Evolutionary conservation across 1,139 yeast species (phyloP), one percentile per base, ranked within the genome.

Genomic region (Arxiozyma bovina): DNA sequence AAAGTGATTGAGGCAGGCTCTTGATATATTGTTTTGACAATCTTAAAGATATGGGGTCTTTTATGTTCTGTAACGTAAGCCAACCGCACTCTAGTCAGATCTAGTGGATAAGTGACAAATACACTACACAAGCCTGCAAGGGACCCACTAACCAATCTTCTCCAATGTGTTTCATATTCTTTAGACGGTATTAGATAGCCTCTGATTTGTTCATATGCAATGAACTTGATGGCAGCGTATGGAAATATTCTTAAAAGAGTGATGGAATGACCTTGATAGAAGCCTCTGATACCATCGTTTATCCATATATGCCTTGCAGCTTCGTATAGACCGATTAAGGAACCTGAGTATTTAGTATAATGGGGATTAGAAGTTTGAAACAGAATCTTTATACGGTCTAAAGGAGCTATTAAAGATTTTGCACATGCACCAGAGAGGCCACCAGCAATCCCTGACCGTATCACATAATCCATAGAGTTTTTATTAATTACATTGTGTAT

Each of bases 401-500:
- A 72, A 0, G 99, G 99, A 0, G 99, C 99, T 49, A 93, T 87
- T 53, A 91, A 75, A 0, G 98, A 90, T 66, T 93, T 93, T 7
- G 97, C 99, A 9, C 94, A 89, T 54, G 91, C 83, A 0, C 99
- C 99, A 0, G 99, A 97, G 1, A 89, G 64, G 0, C 99, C 99
- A 15, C 99, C 99, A 0, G 99, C 96, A 1, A 90, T 64, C 0
- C 96, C 99, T 25, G 95, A 85, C 57, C 89, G 77, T 41, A 88
- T 58, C 21, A 93, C 83, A 69, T 93, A 93, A 55, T 87, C 91
- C 41, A 85, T 60, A 7, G 91, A 84, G 56, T 81, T 87, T 63
- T 85, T 89, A 63, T 87, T 84, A n/a, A 64, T 58, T 20, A 43
- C 20, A 3, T 18, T 42, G 12, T 5, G 21, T 25, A 40, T 25